phyloP scores from a whole-genome alignment of 371 early-diverging fungal genomes.

The Mucor circinelloides region DNA sequence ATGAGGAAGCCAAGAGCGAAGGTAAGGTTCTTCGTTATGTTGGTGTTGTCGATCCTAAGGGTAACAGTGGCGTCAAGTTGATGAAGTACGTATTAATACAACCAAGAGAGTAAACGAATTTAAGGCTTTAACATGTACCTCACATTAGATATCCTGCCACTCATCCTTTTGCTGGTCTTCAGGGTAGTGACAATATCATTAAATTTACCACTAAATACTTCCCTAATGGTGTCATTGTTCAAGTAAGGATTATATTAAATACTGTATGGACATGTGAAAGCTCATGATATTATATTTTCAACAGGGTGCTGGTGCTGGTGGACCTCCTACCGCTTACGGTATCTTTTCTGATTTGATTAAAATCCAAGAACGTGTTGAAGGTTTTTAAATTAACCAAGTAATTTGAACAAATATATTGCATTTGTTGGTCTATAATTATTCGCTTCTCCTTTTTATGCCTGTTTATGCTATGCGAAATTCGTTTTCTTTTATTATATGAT shows the following conservation, averaged over 20 bases:
- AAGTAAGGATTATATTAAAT: conserved; percentile 30
- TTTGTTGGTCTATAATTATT: too few species aligned
- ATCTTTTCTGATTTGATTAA: conserved; percentile 90
- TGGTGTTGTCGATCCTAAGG: conserved; percentile 81
- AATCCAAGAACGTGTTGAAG: conserved; percentile 70
- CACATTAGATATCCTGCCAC: conserved; percentile 68
- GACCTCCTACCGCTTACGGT: conserved; percentile 96
- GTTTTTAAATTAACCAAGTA: conserved; percentile 18
- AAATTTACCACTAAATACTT: conserved; percentile 94
- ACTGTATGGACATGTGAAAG: background rate
- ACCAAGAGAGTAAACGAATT: background rate
- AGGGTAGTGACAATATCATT: conserved; percentile 95
- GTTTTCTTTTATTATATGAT: too few species aligned
- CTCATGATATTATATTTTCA: background rate
- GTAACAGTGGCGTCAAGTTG: conserved; percentile 77
- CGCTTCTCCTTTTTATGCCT: too few species aligned
- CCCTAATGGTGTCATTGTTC: conserved; percentile 92
- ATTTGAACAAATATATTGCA: too few species aligned
- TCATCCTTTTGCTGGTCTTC: conserved; percentile 94
- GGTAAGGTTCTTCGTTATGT: conserved; percentile 90
- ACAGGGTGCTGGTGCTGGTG: conserved; percentile 94
- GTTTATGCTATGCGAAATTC: too few species aligned
- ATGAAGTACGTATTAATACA: conserved; percentile 52
- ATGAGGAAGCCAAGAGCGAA: conserved; percentile 70
- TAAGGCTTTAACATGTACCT: background rate